phyloP scores from a whole-genome alignment of 73 alveolate species.

The Paramecium tetraurelia region DNA sequence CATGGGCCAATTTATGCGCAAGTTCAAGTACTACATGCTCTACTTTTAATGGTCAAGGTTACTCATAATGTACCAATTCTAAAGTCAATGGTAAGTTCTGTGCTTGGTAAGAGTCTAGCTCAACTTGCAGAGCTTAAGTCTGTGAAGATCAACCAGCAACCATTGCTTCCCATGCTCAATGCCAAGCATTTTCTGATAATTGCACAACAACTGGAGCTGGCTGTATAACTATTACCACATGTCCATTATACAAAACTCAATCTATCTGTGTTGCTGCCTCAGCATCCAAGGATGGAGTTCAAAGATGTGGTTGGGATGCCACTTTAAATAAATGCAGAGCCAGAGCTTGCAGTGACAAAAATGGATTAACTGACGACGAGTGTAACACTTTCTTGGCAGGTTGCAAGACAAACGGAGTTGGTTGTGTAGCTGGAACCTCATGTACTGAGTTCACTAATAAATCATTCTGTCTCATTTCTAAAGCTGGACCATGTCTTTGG shows the following conservation, averaged over 20 bases:
- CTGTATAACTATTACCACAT: not conserved
- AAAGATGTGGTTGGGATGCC: not conserved
- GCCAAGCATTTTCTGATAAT: not conserved
- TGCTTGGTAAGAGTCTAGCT: not conserved
- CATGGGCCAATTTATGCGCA: not conserved
- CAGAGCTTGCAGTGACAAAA: not conserved
- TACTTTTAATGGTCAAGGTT: not conserved
- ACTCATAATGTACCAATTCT: not conserved
- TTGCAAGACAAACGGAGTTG: not conserved
- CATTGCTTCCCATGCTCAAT: not conserved
- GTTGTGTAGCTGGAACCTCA: not conserved
- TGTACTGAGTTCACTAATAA: not conserved
- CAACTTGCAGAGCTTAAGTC: not conserved
- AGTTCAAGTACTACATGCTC: not conserved
- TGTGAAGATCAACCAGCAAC: slow-evolving; percentile 18
- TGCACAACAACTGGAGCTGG: slow-evolving; percentile 35
- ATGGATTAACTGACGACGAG: not conserved
- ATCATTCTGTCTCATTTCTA: not conserved
- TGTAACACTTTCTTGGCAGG: not conserved
- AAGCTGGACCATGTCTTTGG: not conserved
- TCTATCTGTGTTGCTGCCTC: not conserved
- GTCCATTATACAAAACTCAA: not conserved
- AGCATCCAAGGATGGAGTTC: not conserved
- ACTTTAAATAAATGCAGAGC: not conserved
- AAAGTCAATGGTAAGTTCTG: not conserved